Evolutionary conservation across 495 filamentous ascomycete species (phyloP).

Genomic region (Neurospora sp.): DNA sequence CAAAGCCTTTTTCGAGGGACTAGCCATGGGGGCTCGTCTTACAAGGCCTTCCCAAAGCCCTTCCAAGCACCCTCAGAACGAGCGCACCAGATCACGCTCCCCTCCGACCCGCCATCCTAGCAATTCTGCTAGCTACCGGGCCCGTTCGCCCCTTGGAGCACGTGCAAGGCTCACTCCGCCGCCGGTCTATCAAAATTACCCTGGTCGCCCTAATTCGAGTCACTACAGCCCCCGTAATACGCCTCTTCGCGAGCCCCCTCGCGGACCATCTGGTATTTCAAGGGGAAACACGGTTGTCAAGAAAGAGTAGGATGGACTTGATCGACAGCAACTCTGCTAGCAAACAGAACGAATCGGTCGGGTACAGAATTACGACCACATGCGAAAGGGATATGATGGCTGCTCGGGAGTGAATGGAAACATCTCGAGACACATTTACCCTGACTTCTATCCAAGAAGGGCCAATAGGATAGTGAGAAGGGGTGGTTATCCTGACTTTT

Average conservation of each 20-base stretch:
- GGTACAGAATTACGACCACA: background rate
- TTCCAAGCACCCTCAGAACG: background rate
- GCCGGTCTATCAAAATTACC: background rate
- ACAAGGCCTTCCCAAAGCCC: background rate
- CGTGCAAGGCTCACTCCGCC: constrained; percentile 1
- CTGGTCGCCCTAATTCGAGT: background rate
- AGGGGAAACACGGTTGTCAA: background rate
- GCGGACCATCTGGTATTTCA: background rate
- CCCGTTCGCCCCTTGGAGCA: constrained; percentile 9
- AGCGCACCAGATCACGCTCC: background rate
- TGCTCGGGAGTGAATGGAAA: background rate
- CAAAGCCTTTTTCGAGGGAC: constrained; percentile 22
- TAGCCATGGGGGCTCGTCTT: constrained; percentile 16
- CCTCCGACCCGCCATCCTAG: background rate
- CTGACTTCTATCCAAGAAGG: background rate
- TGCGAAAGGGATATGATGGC: background rate
- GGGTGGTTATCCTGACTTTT: background rate
- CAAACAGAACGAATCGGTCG: background rate
- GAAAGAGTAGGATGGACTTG: background rate
- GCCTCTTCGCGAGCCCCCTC: background rate
- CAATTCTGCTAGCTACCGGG: background rate
- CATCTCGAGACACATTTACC: background rate
- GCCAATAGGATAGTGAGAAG: background rate
- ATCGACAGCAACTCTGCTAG: background rate
- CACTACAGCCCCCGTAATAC: constrained; percentile 1